Conservation (phyloP, 306 rosid species). For the Notholithocarpus densiflorus region DNA sequence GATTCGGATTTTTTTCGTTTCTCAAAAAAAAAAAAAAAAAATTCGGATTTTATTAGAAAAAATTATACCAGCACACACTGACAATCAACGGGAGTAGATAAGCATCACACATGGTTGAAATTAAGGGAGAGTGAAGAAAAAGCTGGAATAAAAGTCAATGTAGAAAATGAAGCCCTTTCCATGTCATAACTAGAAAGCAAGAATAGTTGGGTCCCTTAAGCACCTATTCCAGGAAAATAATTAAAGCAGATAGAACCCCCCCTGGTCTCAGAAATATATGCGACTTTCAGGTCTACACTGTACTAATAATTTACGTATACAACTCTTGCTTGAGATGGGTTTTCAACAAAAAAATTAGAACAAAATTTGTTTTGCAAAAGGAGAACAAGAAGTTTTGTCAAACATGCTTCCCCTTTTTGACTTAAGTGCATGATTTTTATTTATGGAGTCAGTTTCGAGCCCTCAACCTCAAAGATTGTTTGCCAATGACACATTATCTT, state of each 20-base stretch:
- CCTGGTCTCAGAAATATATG: neutral
- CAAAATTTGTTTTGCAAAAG: neutral
- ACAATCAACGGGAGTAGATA: conserved; percentile 14
- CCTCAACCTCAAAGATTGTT: neutral
- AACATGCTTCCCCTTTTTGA: neutral
- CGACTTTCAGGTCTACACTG: neutral
- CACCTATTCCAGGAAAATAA: neutral
- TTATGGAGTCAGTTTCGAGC: neutral
- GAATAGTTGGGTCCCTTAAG: neutral
- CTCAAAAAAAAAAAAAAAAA: too few relatives aligned
- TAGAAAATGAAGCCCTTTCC: neutral
- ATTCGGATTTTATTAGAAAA: conserved; percentile 26
- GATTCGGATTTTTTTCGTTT: too few relatives aligned
- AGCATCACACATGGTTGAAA: conserved; percentile 1
- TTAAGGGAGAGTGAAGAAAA: neutral
- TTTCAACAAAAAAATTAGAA: neutral
- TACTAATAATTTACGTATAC: neutral
- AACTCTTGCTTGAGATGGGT: neutral
- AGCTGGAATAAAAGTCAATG: neutral
- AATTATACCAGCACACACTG: conserved; percentile 39
- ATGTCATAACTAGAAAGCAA: neutral
- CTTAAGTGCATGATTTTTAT: neutral
- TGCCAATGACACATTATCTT: neutral
- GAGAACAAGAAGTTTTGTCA: neutral
- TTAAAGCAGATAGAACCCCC: neutral